Percentiles rank a stretch among this genome's conserved stretches.
Conservation (phyloP, 2,329 filamentous ascomycete genomes). For the Aspergillus neotritici region DNA sequence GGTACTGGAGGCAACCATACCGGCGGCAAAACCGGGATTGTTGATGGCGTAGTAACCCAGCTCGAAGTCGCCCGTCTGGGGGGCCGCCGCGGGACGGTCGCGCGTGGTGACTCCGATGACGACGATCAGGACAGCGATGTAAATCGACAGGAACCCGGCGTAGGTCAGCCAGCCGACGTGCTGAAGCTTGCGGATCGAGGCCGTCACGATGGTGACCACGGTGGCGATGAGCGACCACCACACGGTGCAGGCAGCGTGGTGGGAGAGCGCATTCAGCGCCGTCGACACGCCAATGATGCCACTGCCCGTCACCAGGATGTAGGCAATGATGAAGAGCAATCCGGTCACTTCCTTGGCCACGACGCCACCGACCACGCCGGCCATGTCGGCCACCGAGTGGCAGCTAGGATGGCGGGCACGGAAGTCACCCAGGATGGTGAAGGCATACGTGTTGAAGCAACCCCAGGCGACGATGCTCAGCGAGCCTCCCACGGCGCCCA, state of each 20-base stretch:
- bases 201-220: constrained; percentile 42
- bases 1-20: constrained; percentile 53
- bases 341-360: constrained; percentile 51
- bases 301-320: constrained; percentile 51
- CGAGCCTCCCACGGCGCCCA: constrained; percentile 46
- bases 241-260: constrained; percentile 55
- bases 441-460: constrained; percentile 45
- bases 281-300: constrained; percentile 57
- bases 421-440: constrained; percentile 48
- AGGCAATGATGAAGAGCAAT: constrained; percentile 53
- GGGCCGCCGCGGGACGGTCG: constrained; percentile 56
- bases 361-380: constrained; percentile 49
- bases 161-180: constrained; percentile 59
- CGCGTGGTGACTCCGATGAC: constrained; percentile 54
- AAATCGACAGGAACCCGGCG: constrained; percentile 55
- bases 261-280: constrained; percentile 55
- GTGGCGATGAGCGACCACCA: constrained; percentile 53
- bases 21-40: constrained; percentile 53
- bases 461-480: constrained; percentile 46
- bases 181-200: constrained; percentile 54
- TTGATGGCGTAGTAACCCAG: constrained; percentile 55
- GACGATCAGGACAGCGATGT: constrained; percentile 53
- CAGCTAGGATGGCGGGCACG: constrained; percentile 48
- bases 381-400: constrained; percentile 55
- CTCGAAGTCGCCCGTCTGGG: constrained; percentile 54